Percentiles rank a stretch among this genome's conserved stretches.
Conservation (phyloP, 148 eudicot genomes). For the Euryodendron excelsum region DNA sequence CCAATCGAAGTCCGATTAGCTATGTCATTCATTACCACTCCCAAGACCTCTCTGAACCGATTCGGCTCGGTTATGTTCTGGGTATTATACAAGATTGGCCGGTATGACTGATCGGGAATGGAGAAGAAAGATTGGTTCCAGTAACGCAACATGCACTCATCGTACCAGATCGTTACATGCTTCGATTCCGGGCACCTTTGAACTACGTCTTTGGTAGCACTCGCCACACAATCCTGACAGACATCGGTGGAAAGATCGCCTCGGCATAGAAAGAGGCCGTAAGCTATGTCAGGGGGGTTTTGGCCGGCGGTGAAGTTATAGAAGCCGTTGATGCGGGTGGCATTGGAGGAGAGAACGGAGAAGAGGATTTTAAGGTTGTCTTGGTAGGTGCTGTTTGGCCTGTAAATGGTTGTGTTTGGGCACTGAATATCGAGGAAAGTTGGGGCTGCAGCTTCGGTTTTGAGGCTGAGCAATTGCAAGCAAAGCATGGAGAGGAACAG, state of each 20-base stretch:
- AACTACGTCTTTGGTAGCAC: slow-evolving; percentile 6
- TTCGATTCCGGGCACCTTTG: background rate
- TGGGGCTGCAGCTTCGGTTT: background rate
- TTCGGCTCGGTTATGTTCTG: background rate
- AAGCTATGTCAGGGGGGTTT: slow-evolving; percentile 6
- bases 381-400: background rate
- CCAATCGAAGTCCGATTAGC: background rate
- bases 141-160: slow-evolving; percentile 14
- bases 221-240: slow-evolving; percentile 24
- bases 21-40: background rate
- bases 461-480: background rate
- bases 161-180: slow-evolving; percentile 25
- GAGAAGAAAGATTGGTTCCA: slow-evolving; percentile 21
- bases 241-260: slow-evolving; percentile 24
- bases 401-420: background rate
- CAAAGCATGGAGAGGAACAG: background rate
- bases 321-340: background rate
- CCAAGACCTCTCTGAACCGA: slow-evolving; percentile 9
- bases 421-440: background rate
- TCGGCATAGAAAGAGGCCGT: slow-evolving; percentile 43
- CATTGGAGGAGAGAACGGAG: background rate
- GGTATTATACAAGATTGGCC: background rate
- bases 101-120: background rate
- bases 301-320: slow-evolving; percentile 6
- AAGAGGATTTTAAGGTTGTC: background rate